Conservation (phyloP, 257 asterid genomes). For the Solanum appendiculatum region DNA sequence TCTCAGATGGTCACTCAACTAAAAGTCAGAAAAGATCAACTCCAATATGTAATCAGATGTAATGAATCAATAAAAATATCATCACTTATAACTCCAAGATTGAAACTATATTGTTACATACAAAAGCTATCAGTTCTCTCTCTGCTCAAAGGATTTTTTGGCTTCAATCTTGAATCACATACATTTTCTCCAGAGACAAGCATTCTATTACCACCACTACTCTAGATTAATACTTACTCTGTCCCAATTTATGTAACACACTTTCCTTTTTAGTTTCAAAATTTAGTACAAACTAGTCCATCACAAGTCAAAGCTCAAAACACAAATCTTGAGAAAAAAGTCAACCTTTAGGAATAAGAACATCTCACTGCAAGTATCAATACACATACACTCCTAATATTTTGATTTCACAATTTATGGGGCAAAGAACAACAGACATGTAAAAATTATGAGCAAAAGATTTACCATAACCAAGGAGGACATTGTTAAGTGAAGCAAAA, state of each 20-base stretch:
- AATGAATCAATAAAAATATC: not conserved
- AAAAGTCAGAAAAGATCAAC: not conserved
- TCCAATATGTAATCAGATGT: not conserved
- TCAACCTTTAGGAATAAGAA: not conserved
- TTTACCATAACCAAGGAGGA: conserved; percentile 90
- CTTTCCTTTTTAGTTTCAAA: not conserved
- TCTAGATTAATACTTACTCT: not conserved
- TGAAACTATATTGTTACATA: not conserved
- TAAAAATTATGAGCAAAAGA: not conserved
- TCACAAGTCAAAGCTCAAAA: not conserved
- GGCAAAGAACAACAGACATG: not conserved
- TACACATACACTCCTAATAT: not conserved
- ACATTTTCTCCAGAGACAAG: not conserved
- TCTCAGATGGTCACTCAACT: not conserved
- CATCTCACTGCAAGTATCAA: not conserved
- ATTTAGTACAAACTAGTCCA: not conserved
- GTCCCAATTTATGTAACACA: not conserved
- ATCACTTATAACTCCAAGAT: not conserved
- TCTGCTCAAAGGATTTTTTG: not conserved
- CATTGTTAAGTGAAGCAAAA: conserved; percentile 89
- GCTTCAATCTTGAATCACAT: not conserved
- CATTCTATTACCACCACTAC: not conserved
- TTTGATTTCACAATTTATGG: not conserved
- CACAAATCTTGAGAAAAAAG: not conserved
- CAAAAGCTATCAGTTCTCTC: not conserved